Evolutionary conservation across 1,284 basidiomycete species (phyloP), one percentile per base, ranked within the genome.

Genomic region (Sutorius eximius): DNA sequence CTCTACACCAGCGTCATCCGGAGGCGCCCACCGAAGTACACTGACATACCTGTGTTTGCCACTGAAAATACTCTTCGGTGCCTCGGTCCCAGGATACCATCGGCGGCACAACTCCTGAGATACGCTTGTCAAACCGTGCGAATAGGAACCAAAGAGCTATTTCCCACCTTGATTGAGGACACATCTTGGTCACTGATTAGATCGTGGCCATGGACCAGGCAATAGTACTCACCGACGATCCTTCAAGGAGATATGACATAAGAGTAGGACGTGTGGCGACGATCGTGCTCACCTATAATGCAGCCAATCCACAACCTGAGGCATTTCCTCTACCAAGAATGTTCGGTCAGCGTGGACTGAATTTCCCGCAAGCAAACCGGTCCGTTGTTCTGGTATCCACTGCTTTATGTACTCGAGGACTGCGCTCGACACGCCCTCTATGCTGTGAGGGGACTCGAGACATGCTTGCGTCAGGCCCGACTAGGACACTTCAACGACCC

Each of bases 311-410:
- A 85, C 66, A 16, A 91, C 68, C 53, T 86, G 82, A 4, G 91
- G 89, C 87, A 93, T 91, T 56, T 90, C 82, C 62, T 83, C 81
- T 2, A 73, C 75, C 13, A 95, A 74, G 65, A 95, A 95, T 2
- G 73, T 70, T 54, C 83, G 78, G 69, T 95, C 92, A 2, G 82
- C 83, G 63, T 95, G 90, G 2, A 94, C 87, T 7, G 89, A 88
- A 68, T 80, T 93, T 3, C 91, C 91, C 1, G 91, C 90, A 13
- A 95, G 78, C 11, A 91, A 80, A 4, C 82, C 92, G 2, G 73
- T 73, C 38, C 79, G 72, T 54, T 76, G 74, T 22, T 77, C 68
- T 2, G 90, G 89, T 32, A 92, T 76, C 86, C 89, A 89, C 65
- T 77, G 81, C 70, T 87, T 82, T 66, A 92, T 82, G 64, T 92